Evolutionary conservation across 352 stramenopile species (phyloP).

Genomic region (Elongisporangium anandrum): DNA sequence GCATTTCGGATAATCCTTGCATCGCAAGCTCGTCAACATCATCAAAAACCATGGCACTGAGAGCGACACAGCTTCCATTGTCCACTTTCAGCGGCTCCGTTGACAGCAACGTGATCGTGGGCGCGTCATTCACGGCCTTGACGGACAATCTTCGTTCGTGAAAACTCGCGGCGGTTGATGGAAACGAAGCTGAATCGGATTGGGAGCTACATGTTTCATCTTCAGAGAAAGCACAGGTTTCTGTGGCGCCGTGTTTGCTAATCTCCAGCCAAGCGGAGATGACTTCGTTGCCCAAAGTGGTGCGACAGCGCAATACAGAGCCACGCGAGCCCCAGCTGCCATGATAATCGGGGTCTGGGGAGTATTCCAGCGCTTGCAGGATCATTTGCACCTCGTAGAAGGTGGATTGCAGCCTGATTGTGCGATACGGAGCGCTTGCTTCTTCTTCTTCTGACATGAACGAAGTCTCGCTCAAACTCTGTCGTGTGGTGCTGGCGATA

Average conservation of each 20-base stretch:
- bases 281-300: slow-evolving; percentile 1
- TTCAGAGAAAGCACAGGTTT: not conserved
- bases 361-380: slow-evolving; percentile 22
- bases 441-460: slow-evolving; percentile 8
- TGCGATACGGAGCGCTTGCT: not conserved
- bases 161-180: not conserved
- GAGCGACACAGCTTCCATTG: slow-evolving; percentile 3
- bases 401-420: slow-evolving; percentile 17
- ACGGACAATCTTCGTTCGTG: slow-evolving; percentile 19
- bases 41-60: slow-evolving; percentile 12
- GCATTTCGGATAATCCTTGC: slow-evolving; percentile 7
- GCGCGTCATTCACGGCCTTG: slow-evolving; percentile 15
- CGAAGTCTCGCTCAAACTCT: slow-evolving; percentile 14
- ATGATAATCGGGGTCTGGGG: slow-evolving; percentile 14
- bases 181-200: slow-evolving; percentile 1
- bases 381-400: slow-evolving; percentile 19
- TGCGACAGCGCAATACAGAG: not conserved
- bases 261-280: slow-evolving; percentile 4
- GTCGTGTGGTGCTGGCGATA: slow-evolving; percentile 6
- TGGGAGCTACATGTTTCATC: slow-evolving; percentile 2
- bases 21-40: slow-evolving; percentile 12
- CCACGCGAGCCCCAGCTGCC: slow-evolving; percentile 10
- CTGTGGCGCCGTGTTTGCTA: slow-evolving; percentile 1
- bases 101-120: slow-evolving; percentile 5
- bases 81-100: not conserved